Evolutionary conservation across 2,329 filamentous ascomycete genomes (phyloP).

Genomic region (Chrysoporthe cubensis): DNA sequence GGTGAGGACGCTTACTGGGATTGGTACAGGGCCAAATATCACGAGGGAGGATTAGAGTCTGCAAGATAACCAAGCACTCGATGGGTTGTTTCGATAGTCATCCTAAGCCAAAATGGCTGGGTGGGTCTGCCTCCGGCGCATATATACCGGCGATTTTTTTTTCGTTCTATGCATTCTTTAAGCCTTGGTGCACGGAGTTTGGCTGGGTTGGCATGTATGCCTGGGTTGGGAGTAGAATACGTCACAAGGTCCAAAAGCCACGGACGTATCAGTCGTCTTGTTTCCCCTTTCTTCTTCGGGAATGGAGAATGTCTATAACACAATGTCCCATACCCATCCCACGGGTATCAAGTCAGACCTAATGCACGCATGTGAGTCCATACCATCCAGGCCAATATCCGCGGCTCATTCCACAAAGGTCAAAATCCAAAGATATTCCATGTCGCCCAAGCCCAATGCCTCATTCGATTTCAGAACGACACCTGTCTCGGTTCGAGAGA

Average conservation of each 20-base stretch:
- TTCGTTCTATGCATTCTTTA: conserved; percentile 10
- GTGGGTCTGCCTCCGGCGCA: background rate
- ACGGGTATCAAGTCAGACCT: conserved; percentile 9
- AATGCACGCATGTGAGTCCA: background rate
- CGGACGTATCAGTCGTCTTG: background rate
- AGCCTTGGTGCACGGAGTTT: conserved; percentile 26
- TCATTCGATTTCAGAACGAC: background rate
- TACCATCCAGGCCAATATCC: background rate
- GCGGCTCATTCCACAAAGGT: background rate
- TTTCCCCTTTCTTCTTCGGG: conserved; percentile 11
- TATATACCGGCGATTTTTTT: background rate
- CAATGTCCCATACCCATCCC: conserved; percentile 22
- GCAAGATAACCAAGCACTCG: background rate
- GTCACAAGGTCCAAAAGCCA: background rate
- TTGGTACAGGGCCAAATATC: conserved; percentile 64
- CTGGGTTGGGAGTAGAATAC: background rate
- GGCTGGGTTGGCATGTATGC: background rate
- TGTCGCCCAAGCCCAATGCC: background rate
- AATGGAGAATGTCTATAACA: conserved; percentile 27
- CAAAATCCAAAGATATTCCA: background rate
- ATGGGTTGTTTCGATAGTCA: background rate
- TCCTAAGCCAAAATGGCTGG: background rate
- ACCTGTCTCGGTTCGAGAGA: background rate
- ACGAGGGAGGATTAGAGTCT: conserved; percentile 35
- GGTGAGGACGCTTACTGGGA: conserved; percentile 62